These are phyloP conservation scores for Cryptococcus sp. DNA, from an alignment of 1,284 basidiomycete species.

Conservation along the genomic window DNA sequence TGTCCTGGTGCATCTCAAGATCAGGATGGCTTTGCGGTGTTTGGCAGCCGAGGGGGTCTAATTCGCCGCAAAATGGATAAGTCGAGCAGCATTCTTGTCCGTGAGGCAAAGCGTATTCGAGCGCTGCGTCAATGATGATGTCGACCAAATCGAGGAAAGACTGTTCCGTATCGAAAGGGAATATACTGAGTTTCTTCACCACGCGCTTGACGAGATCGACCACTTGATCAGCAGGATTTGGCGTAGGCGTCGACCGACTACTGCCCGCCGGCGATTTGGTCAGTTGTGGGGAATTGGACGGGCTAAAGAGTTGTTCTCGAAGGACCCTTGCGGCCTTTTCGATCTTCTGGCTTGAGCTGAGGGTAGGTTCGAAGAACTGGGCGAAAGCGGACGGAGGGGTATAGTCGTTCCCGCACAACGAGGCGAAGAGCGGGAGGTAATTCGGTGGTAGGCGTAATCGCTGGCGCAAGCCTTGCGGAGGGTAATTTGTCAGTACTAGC, in stretches of 20 bases:
- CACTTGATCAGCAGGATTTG: constrained; percentile 42
- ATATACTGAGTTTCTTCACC: constrained; percentile 37
- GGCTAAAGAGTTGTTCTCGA: constrained; percentile 40
- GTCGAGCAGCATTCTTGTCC: constrained; percentile 32
- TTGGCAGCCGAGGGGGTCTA: constrained; percentile 25
- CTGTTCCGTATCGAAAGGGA: constrained; percentile 36
- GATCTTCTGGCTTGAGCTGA: constrained; percentile 35
- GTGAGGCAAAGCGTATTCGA: constrained; percentile 49
- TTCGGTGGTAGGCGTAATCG: constrained; percentile 69
- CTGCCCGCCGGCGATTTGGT: constrained; percentile 1
- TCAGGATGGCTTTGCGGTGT: constrained; percentile 10
- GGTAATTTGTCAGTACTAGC: constrained; percentile 62
- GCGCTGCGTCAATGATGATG: constrained; percentile 48
- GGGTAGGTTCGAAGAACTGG: constrained; percentile 34
- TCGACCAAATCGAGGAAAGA: constrained; percentile 40
- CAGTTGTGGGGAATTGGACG: constrained; percentile 6
- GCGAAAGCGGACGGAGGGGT: constrained; percentile 56
- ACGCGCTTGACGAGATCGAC: constrained; percentile 44
- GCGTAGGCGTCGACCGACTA: not conserved
- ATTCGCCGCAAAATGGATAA: constrained; percentile 53
- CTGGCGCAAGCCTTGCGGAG: constrained; percentile 64
- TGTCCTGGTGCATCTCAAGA: not conserved
- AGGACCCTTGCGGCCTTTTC: constrained; percentile 50
- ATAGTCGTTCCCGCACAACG: constrained; percentile 84
- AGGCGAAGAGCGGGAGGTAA: constrained; percentile 78